Base-by-base conservation (phyloP, 495 filamentous ascomycete species). In the Chlorociboria aeruginascens region DNA sequence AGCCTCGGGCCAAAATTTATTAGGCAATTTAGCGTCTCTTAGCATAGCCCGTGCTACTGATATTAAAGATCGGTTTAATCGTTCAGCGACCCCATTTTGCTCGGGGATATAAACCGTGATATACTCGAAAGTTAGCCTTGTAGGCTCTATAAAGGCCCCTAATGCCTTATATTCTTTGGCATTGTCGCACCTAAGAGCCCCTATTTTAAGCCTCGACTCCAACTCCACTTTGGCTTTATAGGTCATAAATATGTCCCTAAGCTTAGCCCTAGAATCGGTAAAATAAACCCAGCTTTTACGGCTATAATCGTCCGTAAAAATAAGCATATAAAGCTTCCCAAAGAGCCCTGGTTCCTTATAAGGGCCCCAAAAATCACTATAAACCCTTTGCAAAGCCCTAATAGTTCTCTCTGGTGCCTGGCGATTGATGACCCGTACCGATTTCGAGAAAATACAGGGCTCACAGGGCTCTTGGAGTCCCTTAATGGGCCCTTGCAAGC, bases 81-180 rank as follows among this genome's bases (percentile, higher is more conserved):
- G 12, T 48, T 40, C 25, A 30, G 46, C 9, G 34, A 48, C 46
- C 8, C 47, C 40, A 29, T 43, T 41, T 20, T 48, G 46, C 35
- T 41, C 34, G 17, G 20, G 17, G 13, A 37, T 40, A 33, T 48
- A 48, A 7, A 33, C 3, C 3, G 46, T 40, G 7, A 31, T 50
- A 33, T 50, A 50, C 40, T 50, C 47, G 39, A 50, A 50, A 12
- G 14, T 8, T 8, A 50, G 35, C 11, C 47, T 40, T 16, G 9
- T 33, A 17, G 31, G 35, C 7, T 2, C 12, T 29, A 40, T 16
- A 10, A 17, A 7, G 7, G 7, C 33, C 11, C 10, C 39, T 40
- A 50, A 34, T 12, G 40, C 30, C 40, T 45, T 45, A 17, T 45
- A 38, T 39, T 50, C 48, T 3, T 30, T 9, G 40, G 32, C 41